These are phyloP conservation scores for Thecaphora frezii DNA, from an alignment of 1,284 basidiomycete species.

Conservation along the genomic window DNA sequence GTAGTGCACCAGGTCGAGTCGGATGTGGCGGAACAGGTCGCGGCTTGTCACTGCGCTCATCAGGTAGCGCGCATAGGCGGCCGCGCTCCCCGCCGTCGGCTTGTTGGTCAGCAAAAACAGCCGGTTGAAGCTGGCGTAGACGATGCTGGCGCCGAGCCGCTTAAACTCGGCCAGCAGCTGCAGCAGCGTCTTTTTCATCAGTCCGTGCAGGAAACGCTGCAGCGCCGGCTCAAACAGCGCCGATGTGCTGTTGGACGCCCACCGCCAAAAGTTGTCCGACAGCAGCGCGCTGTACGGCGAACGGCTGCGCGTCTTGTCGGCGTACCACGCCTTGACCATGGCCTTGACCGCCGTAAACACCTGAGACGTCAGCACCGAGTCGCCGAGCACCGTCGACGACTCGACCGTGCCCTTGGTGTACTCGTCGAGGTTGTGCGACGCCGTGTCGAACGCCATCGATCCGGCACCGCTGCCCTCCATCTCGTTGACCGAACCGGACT, in stretches of 20 bases:
- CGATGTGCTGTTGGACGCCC: slow-evolving; percentile 83
- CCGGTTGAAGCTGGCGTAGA: slow-evolving; percentile 91
- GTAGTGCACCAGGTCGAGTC: slow-evolving; percentile 82
- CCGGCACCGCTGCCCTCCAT: slow-evolving; percentile 77
- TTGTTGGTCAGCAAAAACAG: slow-evolving; percentile 91
- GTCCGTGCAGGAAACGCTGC: slow-evolving; percentile 87
- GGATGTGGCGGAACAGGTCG: slow-evolving; percentile 92
- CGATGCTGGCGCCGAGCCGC: slow-evolving; percentile 85
- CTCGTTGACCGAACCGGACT: slow-evolving; percentile 92
- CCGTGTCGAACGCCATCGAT: slow-evolving; percentile 85
- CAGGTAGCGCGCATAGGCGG: slow-evolving; percentile 91
- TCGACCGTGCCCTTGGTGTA: slow-evolving; percentile 77
- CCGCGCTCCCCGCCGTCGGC: slow-evolving; percentile 85
- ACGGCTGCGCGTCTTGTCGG: slow-evolving; percentile 73
- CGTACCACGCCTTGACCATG: slow-evolving; percentile 88
- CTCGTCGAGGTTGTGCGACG: slow-evolving; percentile 78
- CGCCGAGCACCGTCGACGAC: slow-evolving; percentile 70
- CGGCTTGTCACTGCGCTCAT: slow-evolving; percentile 88
- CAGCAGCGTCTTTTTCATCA: slow-evolving; percentile 98
- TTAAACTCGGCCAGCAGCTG: slow-evolving; percentile 96
- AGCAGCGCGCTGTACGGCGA: slow-evolving; percentile 64
- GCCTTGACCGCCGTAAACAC: slow-evolving; percentile 82
- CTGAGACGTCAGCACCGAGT: slow-evolving; percentile 85
- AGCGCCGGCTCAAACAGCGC: slow-evolving; percentile 90
- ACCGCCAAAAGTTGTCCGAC: slow-evolving; percentile 93